Percentiles rank a stretch among this genome's conserved stretches.
Conservation (phyloP, 2,329 filamentous ascomycete species). For the Aspergillus novoparasiticus region DNA sequence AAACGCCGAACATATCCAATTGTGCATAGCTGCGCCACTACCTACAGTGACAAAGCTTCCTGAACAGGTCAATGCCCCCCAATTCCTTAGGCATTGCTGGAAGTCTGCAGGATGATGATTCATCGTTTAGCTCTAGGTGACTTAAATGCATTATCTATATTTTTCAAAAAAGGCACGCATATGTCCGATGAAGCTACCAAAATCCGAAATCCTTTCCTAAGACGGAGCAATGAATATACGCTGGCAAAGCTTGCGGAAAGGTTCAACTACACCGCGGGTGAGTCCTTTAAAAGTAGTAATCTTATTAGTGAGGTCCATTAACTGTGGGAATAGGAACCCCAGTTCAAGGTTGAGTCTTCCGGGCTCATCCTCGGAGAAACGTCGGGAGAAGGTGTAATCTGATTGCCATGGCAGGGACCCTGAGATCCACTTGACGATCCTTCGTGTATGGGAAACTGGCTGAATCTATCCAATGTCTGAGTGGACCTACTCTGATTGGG, state of each 20-base stretch:
- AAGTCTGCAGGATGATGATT: too few relatives aligned
- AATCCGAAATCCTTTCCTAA: background rate
- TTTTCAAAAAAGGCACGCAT: too few relatives aligned
- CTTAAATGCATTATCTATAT: background rate
- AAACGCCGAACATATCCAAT: background rate
- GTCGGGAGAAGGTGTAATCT: background rate
- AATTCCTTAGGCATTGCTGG: background rate
- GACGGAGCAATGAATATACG: too few relatives aligned
- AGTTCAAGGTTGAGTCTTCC: background rate
- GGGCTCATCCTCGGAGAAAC: background rate
- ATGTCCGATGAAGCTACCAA: background rate
- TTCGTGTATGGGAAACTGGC: background rate
- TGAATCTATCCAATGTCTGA: background rate
- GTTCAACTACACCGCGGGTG: background rate
- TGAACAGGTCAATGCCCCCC: background rate
- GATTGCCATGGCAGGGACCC: background rate
- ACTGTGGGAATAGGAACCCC: background rate
- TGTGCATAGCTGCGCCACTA: background rate
- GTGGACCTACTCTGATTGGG: background rate
- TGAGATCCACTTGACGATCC: background rate
- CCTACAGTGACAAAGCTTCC: background rate
- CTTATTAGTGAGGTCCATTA: background rate
- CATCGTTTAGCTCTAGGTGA: background rate
- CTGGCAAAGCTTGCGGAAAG: accelerated
- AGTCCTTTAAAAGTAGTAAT: background rate